Evolutionary conservation across 2,329 filamentous ascomycete species (phyloP).

Genomic region (Claviceps purpurea): DNA sequence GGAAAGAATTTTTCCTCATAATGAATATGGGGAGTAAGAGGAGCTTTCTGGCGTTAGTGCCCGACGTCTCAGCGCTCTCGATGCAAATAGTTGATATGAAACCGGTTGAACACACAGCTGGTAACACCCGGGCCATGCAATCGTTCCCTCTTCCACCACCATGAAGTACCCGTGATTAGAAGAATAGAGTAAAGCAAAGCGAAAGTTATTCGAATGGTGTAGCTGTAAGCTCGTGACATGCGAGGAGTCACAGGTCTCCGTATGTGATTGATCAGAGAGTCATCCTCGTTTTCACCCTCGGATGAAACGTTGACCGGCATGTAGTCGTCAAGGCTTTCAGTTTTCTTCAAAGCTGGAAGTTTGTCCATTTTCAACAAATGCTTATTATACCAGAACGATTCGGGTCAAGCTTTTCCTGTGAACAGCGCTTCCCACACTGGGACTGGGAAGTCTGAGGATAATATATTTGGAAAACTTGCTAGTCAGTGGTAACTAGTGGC

Average conservation of each 20-base stretch:
- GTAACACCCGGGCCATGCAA: background rate
- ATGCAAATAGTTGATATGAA: too few species aligned
- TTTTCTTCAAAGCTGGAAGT: background rate
- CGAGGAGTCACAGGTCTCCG: background rate
- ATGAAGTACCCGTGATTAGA: background rate
- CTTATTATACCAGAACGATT: too few species aligned
- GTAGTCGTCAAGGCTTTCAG: background rate
- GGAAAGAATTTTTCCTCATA: background rate
- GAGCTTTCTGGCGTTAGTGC: background rate
- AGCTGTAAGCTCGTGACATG: background rate
- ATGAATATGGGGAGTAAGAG: background rate
- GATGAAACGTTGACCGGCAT: background rate
- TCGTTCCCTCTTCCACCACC: background rate
- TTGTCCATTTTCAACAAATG: background rate
- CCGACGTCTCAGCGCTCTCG: background rate
- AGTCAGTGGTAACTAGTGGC: too few species aligned
- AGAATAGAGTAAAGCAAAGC: background rate
- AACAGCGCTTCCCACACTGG: background rate
- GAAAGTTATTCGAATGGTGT: background rate
- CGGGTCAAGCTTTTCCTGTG: background rate
- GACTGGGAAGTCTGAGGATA: too few species aligned
- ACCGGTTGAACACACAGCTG: background rate
- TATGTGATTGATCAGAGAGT: background rate
- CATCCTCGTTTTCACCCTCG: background rate
- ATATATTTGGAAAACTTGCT: too few species aligned